Conservation (phyloP, 495 filamentous ascomycete genomes). For the Evansstolkia leycettana region DNA sequence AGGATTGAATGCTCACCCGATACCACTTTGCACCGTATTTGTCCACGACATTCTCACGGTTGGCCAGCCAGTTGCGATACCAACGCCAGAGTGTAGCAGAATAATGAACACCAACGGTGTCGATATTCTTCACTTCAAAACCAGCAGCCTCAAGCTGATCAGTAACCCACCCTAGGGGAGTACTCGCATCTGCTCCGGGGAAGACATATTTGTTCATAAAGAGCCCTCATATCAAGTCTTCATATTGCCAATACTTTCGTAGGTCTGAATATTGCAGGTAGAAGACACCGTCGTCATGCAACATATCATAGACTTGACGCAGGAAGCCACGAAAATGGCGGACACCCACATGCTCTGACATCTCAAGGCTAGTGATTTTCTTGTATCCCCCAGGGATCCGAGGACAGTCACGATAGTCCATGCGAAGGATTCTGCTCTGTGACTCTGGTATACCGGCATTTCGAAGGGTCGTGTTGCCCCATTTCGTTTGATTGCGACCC, state of each 20-base stretch:
- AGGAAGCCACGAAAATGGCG: constrained; percentile 50
- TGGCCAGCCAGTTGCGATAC: constrained; percentile 98
- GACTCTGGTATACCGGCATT: constrained; percentile 45
- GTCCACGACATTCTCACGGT: constrained; percentile 83
- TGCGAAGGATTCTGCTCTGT: constrained; percentile 51
- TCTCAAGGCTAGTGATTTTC: constrained; percentile 62
- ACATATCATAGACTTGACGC: constrained; percentile 54
- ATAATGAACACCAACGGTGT: constrained; percentile 94
- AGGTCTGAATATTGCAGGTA: constrained; percentile 62
- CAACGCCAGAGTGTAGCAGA: constrained; percentile 95
- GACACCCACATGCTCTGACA: constrained; percentile 63
- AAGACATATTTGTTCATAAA: constrained; percentile 75
- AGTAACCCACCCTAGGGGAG: constrained; percentile 52
- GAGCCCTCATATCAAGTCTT: constrained; percentile 62
- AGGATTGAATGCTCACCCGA: constrained; percentile 67
- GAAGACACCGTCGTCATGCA: constrained; percentile 59
- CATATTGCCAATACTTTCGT: constrained; percentile 59
- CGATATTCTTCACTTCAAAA: constrained; percentile 49
- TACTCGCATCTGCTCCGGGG: constrained; percentile 56
- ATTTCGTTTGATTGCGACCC: constrained; percentile 59
- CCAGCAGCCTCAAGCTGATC: constrained; percentile 54
- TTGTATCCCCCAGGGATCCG: constrained; percentile 46
- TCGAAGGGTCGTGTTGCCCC: constrained; percentile 54
- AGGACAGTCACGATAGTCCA: constrained; percentile 58
- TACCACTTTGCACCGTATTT: constrained; percentile 97